Evolutionary conservation across 2,329 filamentous ascomycete species (phyloP).

Genomic region (Claviceps spartinae): DNA sequence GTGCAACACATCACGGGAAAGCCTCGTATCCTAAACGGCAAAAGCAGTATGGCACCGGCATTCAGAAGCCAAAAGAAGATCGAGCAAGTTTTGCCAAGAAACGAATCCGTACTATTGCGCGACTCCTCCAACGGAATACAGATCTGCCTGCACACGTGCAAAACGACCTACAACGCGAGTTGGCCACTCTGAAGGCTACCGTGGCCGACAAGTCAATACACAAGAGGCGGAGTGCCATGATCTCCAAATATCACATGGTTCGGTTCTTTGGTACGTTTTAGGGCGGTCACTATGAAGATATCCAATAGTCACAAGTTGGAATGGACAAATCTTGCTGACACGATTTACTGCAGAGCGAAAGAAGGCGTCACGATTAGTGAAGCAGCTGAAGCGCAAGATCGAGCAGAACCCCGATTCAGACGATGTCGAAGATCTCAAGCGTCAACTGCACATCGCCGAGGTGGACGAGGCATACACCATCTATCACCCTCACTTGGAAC

Average conservation of each 20-base stretch:
- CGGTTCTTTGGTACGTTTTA: constrained; percentile 57
- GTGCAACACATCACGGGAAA: constrained; percentile 1
- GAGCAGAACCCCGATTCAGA: constrained; percentile 34
- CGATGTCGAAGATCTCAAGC: constrained; percentile 37
- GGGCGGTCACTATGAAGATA: too few species aligned
- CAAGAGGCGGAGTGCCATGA: constrained; percentile 54
- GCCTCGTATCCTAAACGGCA: constrained; percentile 16
- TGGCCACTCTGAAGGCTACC: constrained; percentile 52
- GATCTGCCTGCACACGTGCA: constrained; percentile 55
- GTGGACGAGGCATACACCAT: constrained; percentile 65
- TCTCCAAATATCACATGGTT: constrained; percentile 69
- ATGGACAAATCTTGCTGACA: neutral
- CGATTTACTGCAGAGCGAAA: constrained; percentile 43
- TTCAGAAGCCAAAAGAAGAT: constrained; percentile 30
- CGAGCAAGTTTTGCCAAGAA: constrained; percentile 54
- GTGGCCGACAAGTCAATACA: constrained; percentile 45
- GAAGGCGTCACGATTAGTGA: constrained; percentile 55
- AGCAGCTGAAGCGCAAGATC: constrained; percentile 48
- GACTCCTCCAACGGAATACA: constrained; percentile 46
- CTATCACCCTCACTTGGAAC: constrained; percentile 56
- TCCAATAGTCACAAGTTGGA: too few species aligned
- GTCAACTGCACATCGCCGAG: constrained; percentile 52
- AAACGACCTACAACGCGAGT: constrained; percentile 57
- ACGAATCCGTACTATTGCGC: constrained; percentile 54
- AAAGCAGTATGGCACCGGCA: constrained; percentile 21